phyloP scores from a whole-genome alignment of 768 basidiomycete species.

The Asterophora parasitica region DNA sequence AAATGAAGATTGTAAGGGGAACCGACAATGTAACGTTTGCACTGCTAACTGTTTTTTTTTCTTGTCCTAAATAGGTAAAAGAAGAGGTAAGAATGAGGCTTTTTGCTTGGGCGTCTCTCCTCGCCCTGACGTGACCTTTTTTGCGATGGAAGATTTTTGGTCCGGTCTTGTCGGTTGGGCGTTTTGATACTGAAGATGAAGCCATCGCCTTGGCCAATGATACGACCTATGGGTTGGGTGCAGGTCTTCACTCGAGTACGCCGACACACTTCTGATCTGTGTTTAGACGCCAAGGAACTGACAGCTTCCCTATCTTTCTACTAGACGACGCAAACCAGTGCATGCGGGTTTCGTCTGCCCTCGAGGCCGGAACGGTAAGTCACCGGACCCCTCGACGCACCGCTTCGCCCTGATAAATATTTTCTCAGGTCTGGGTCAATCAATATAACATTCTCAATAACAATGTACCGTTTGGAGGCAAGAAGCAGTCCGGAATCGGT shows the following conservation, averaged over 20 bases:
- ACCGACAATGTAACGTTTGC: not conserved
- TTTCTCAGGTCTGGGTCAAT: constrained; percentile 80
- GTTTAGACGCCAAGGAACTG: not conserved
- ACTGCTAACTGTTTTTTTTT: constrained; percentile 1
- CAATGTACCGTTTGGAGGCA: constrained; percentile 94
- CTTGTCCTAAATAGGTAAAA: constrained; percentile 39
- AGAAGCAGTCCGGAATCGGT: constrained; percentile 90
- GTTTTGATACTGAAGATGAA: constrained; percentile 85
- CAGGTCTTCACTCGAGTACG: constrained; percentile 84
- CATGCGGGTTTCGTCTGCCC: constrained; percentile 78
- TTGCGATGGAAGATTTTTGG: constrained; percentile 73
- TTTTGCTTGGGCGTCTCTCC: not conserved
- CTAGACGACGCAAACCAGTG: constrained; percentile 80
- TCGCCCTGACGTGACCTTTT: constrained; percentile 2
- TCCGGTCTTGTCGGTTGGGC: constrained; percentile 80
- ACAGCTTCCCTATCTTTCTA: constrained; percentile 15
- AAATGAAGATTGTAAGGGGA: constrained; percentile 79
- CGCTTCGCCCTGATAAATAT: not conserved
- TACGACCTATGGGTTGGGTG: constrained; percentile 87
- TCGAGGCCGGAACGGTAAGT: constrained; percentile 86
- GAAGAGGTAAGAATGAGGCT: constrained; percentile 52
- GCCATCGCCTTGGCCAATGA: constrained; percentile 82
- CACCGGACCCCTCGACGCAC: constrained; percentile 6
- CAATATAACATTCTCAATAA: constrained; percentile 80
- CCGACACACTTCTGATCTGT: constrained; percentile 6